A percentile compares a stretch with the other conserved stretches of the same genome.
Conservation (phyloP, 2,329 filamentous ascomycete species). For the Ceratocystis ficicola region DNA sequence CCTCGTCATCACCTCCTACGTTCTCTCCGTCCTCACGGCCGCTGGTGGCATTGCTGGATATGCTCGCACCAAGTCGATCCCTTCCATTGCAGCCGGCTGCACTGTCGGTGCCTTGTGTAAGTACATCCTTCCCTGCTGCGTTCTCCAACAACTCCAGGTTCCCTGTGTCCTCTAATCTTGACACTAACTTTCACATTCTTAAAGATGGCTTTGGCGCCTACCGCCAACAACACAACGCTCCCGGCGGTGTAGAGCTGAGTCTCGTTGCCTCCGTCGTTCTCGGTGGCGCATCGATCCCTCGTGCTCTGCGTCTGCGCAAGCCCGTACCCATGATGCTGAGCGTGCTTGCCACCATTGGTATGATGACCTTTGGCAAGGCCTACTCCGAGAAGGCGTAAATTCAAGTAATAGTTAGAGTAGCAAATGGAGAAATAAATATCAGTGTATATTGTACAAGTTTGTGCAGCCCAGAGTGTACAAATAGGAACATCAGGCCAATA, state of each 20-base stretch:
- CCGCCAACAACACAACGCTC: conserved; percentile 59
- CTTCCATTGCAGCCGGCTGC: conserved; percentile 73
- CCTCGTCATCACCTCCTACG: conserved; percentile 50
- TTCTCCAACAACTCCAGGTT: neutral
- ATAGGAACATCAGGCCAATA: neutral
- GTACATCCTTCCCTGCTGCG: conserved; percentile 25
- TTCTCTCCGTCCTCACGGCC: conserved; percentile 71
- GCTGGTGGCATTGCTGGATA: conserved; percentile 82
- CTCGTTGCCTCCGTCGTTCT: conserved; percentile 78
- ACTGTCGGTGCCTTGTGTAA: conserved; percentile 59
- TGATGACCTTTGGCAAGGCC: conserved; percentile 67
- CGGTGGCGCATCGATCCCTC: conserved; percentile 70
- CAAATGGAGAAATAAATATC: neutral
- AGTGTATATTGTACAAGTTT: conserved; percentile 11
- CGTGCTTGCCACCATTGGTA: conserved; percentile 63
- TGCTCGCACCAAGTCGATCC: conserved; percentile 69
- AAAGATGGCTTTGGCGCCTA: conserved; percentile 66
- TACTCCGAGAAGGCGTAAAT: conserved; percentile 36
- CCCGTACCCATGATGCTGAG: conserved; percentile 72
- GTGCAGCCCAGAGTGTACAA: neutral
- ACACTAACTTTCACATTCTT: conserved; percentile 6
- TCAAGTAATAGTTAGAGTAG: neutral
- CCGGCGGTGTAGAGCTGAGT: conserved; percentile 81
- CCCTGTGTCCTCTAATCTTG: neutral
- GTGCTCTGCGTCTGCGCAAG: conserved; percentile 73